Conservation (phyloP, 495 filamentous ascomycete species). For the Hypoxylon lenormandii region DNA sequence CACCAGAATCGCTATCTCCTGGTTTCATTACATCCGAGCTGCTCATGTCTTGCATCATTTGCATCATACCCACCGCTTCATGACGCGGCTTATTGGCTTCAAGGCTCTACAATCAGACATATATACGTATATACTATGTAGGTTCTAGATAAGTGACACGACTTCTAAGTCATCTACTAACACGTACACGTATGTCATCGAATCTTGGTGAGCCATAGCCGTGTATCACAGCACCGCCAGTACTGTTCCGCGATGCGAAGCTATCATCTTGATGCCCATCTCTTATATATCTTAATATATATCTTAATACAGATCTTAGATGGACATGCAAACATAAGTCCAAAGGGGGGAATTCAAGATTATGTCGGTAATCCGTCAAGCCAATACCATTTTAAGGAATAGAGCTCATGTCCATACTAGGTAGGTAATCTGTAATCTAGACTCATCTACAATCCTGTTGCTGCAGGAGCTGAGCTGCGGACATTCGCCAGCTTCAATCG, state of each 20-base stretch:
- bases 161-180: background rate
- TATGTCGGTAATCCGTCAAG: no score
- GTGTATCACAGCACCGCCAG: no score
- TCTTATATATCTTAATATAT: no score
- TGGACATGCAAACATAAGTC: no score
- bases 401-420: background rate
- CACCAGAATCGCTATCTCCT: background rate
- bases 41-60: slow-evolving; percentile 39
- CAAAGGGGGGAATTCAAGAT: no score
- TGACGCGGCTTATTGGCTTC: slow-evolving; percentile 37
- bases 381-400: background rate
- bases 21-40: slow-evolving; percentile 12
- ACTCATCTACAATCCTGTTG: background rate
- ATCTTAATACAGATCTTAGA: no score
- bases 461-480: background rate
- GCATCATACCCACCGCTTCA: slow-evolving; percentile 35
- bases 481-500: background rate
- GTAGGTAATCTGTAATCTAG: background rate
- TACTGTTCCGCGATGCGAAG: no score
- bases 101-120: slow-evolving; percentile 7
- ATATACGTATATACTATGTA: slow-evolving; percentile 6
- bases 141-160: slow-evolving; percentile 9
- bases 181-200: background rate
- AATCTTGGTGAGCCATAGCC: no score
- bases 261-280: no score